phyloP scores from a whole-genome alignment of 192 early-diverging fungal species.

The Coemansia reversa region DNA sequence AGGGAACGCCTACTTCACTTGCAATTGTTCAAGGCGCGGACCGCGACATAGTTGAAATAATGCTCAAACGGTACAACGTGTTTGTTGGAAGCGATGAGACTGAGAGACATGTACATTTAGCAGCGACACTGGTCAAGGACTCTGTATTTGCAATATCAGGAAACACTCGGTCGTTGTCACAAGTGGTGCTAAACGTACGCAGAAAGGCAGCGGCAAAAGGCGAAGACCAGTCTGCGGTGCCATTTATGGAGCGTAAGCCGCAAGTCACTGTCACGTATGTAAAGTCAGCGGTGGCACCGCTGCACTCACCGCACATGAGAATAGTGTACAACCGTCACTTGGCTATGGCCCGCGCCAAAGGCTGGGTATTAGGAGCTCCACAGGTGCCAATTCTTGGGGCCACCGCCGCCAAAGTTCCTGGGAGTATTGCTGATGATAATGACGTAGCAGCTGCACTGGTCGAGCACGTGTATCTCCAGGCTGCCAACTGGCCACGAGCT shows the following conservation, averaged over 20 bases:
- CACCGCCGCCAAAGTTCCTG: conserved; percentile 51
- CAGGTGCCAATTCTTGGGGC: conserved; percentile 70
- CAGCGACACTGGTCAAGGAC: conserved; percentile 72
- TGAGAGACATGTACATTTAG: conserved; percentile 61
- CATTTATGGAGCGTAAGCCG: conserved; percentile 80
- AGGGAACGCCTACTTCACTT: conserved; percentile 84
- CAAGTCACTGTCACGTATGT: conserved; percentile 75
- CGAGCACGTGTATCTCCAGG: conserved; percentile 24
- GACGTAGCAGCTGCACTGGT: conserved; percentile 11
- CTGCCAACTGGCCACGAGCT: conserved; percentile 28
- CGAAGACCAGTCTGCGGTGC: conserved; percentile 80
- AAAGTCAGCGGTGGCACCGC: conserved; percentile 61
- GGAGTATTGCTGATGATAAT: not conserved
- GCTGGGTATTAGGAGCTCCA: conserved; percentile 62
- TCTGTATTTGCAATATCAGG: conserved; percentile 77
- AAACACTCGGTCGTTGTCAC: conserved; percentile 74
- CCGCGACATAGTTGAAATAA: conserved; percentile 66
- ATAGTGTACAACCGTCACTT: conserved; percentile 59
- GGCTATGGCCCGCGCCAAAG: conserved; percentile 65
- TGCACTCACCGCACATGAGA: conserved; percentile 72
- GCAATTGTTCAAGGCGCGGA: conserved; percentile 72
- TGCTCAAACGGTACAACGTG: conserved; percentile 78
- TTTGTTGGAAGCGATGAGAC: conserved; percentile 56
- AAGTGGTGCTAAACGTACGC: conserved; percentile 81
- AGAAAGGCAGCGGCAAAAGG: conserved; percentile 74